phyloP scores from a whole-genome alignment of 345 rosid genomes.

The Salix koriyanagi region DNA sequence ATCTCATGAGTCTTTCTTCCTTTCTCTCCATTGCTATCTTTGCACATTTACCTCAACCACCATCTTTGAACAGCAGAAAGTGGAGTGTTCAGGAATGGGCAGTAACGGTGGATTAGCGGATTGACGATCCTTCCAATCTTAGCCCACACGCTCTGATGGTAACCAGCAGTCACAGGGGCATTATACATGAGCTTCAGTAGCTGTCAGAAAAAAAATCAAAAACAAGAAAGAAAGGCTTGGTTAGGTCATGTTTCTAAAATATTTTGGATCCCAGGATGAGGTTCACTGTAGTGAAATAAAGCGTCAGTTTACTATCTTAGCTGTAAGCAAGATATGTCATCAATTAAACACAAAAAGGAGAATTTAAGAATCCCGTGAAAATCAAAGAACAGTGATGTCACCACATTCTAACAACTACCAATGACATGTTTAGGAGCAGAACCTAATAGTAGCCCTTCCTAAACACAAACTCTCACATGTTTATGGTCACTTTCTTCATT shows the following conservation, averaged over 20 bases:
- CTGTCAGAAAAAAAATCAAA: conserved; percentile 31
- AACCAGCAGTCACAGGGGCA: conserved; percentile 80
- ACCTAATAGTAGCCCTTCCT: background rate
- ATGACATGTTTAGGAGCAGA: background rate
- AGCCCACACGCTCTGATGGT: conserved; percentile 87
- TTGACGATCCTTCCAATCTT: conserved; percentile 59
- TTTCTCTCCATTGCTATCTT: background rate
- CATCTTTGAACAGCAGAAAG: conserved; percentile 70
- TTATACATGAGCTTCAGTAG: conserved; percentile 94
- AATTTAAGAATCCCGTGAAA: background rate
- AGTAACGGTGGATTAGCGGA: conserved; percentile 59
- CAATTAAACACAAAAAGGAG: background rate
- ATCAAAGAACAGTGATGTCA: background rate
- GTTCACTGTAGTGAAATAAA: background rate
- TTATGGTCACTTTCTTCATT: background rate
- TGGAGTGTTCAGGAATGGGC: conserved; percentile 73
- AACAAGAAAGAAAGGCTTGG: background rate
- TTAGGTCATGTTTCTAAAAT: background rate
- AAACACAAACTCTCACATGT: no score
- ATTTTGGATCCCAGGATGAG: background rate
- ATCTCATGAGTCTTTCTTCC: background rate
- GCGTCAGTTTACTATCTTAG: background rate
- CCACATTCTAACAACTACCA: no score
- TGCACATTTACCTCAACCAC: conserved; percentile 66
- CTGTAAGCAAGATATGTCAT: background rate